A percentile compares a stretch with the other conserved stretches of the same genome.
Conservation (phyloP, 208 protist species). For the Phytomonas francai region DNA sequence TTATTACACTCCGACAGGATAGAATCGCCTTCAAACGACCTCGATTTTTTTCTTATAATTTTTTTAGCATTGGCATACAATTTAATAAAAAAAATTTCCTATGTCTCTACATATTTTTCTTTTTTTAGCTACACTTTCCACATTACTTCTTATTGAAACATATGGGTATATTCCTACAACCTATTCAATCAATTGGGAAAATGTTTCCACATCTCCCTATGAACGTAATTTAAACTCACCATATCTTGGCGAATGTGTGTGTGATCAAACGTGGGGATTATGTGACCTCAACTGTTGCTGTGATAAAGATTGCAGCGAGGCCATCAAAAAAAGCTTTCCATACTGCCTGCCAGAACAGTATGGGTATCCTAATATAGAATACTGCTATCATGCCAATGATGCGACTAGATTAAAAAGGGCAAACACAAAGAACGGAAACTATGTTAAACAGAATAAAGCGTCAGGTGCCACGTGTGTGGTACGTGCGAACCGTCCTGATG, state of each 20-base stretch:
- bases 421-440: slow-evolving; percentile 27
- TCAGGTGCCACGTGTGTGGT: slow-evolving; percentile 49
- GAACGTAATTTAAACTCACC: slow-evolving; percentile 61
- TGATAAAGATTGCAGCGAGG: slow-evolving; percentile 46
- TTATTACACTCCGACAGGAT: neutral
- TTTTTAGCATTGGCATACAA: neutral
- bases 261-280: slow-evolving; percentile 47
- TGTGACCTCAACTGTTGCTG: slow-evolving; percentile 80
- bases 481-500: slow-evolving; percentile 45
- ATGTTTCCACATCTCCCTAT: slow-evolving; percentile 21
- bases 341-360: slow-evolving; percentile 50
- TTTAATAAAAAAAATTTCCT: neutral
- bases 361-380: slow-evolving; percentile 38
- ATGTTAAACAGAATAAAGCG: slow-evolving; percentile 24
- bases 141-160: neutral
- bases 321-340: slow-evolving; percentile 24
- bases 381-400: slow-evolving; percentile 35
- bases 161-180: neutral
- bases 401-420: slow-evolving; percentile 29
- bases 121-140: neutral
- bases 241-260: slow-evolving; percentile 68
- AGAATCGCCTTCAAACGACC: neutral
- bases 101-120: neutral
- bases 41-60: neutral
- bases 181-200: slow-evolving; percentile 30